A percentile compares a stretch with the other conserved stretches of the same genome.
Evolutionary conservation across 192 early-diverging fungal species (phyloP).

Genomic region (Umbelopsis ramanniana): DNA sequence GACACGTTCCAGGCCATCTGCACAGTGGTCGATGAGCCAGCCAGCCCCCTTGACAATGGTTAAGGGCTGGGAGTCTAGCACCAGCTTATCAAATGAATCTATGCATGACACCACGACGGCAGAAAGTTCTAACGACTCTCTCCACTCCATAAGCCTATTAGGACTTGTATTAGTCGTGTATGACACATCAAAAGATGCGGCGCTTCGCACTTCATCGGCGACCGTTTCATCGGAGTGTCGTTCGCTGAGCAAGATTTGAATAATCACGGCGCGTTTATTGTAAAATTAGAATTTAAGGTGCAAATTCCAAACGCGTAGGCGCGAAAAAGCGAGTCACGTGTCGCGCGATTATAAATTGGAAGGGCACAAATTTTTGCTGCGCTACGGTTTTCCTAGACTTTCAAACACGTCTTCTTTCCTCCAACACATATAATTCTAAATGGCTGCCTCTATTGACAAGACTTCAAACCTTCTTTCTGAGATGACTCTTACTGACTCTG

Average conservation of each 20-base stretch:
- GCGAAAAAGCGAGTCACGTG: not conserved
- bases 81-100: too few species aligned
- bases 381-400: not conserved
- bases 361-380: conserved; percentile 2
- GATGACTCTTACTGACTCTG: not conserved
- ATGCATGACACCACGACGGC: too few species aligned
- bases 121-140: too few species aligned
- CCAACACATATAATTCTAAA: not conserved
- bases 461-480: conserved; percentile 6
- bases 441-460: conserved; percentile 14
- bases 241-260: not conserved
- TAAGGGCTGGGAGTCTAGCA: too few species aligned
- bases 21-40: too few species aligned
- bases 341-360: conserved; percentile 1
- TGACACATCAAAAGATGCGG: not conserved
- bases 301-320: not conserved
- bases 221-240: not conserved
- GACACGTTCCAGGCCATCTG: too few species aligned
- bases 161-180: too few species aligned
- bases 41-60: too few species aligned
- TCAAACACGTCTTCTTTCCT: not conserved
- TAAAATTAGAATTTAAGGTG: not conserved
- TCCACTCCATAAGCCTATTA: too few species aligned
- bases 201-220: not conserved
- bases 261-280: conserved; percentile 13